phyloP scores from a whole-genome alignment of 2,329 filamentous ascomycete species.

The Grosmannia serpens region DNA sequence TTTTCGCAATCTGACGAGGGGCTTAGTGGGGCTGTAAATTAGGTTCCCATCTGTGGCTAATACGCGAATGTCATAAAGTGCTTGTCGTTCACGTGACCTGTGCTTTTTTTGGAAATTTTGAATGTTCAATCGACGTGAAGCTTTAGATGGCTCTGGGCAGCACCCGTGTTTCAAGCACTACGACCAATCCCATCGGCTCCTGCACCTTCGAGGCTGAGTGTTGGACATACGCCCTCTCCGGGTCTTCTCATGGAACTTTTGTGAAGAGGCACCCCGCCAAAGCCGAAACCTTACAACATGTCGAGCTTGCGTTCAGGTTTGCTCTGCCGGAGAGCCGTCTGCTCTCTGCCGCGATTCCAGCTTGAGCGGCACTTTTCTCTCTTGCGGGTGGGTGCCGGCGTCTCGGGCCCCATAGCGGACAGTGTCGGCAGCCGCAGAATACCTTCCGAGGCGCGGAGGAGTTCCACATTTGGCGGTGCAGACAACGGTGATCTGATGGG shows the following conservation, averaged over 20 bases:
- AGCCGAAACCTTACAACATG: slow-evolving; percentile 1
- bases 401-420: neutral
- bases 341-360: slow-evolving; percentile 3
- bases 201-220: neutral
- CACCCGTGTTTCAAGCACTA: neutral
- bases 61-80: slow-evolving; percentile 1
- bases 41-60: neutral
- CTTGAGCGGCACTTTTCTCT: slow-evolving; percentile 9
- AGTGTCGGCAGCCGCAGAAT: neutral
- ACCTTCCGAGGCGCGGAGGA: neutral
- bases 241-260: neutral
- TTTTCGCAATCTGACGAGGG: slow-evolving; percentile 3
- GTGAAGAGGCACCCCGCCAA: neutral
- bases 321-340: slow-evolving; percentile 1
- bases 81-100: neutral
- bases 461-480: neutral
- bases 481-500: neutral
- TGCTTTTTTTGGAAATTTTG: neutral
- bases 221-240: neutral
- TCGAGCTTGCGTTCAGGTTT: slow-evolving; percentile 9
- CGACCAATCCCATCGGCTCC: neutral
- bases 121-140: neutral
- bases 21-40: slow-evolving; percentile 9
- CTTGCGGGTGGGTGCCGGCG: slow-evolving; percentile 2
- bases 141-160: neutral